phyloP scores from a whole-genome alignment of 139 green algal species.

The Astrephomene gubernaculifera region DNA sequence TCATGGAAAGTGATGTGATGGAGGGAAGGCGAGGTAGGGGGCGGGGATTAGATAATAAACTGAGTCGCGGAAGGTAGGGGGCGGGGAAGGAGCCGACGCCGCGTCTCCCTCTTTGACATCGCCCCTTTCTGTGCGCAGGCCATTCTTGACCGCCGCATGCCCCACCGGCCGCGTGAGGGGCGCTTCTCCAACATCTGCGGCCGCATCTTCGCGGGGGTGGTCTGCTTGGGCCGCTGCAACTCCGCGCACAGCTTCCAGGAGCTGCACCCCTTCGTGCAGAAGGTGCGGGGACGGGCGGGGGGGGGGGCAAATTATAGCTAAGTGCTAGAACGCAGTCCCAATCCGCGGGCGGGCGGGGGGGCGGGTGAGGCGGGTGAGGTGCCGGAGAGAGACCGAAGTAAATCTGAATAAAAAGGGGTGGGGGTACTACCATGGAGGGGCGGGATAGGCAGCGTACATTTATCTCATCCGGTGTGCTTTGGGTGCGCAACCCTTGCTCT shows the following conservation, averaged over 20 bases:
- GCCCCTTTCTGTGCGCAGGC: background rate
- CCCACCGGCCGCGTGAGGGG: background rate
- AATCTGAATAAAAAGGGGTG: too few relatives aligned
- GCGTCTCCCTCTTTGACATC: background rate
- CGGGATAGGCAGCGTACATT: too few relatives aligned
- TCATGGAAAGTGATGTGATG: too few relatives aligned
- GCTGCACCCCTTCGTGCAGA: slow-evolving; percentile 46
- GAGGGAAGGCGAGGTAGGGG: background rate
- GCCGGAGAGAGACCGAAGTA: too few relatives aligned
- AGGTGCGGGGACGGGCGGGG: background rate
- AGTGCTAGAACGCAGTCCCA: too few relatives aligned
- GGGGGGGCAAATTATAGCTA: too few relatives aligned
- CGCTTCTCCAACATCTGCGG: slow-evolving; percentile 41
- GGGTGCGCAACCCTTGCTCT: too few relatives aligned
- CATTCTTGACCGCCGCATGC: background rate
- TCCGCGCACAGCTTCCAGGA: slow-evolving; percentile 21
- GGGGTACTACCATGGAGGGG: too few relatives aligned
- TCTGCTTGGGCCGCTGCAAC: slow-evolving; percentile 4
- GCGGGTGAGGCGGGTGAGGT: background rate
- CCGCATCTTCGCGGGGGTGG: slow-evolving; percentile 29
- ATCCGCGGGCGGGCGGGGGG: background rate
- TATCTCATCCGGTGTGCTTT: too few relatives aligned
- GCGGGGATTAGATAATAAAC: background rate
- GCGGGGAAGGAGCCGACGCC: too few relatives aligned
- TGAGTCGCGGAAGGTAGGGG: background rate